A percentile compares a stretch with the other conserved stretches of the same genome.
These are phyloP conservation scores for Prinsepia uniflora DNA, from an alignment of 306 rosid species.

Conservation along the genomic window DNA sequence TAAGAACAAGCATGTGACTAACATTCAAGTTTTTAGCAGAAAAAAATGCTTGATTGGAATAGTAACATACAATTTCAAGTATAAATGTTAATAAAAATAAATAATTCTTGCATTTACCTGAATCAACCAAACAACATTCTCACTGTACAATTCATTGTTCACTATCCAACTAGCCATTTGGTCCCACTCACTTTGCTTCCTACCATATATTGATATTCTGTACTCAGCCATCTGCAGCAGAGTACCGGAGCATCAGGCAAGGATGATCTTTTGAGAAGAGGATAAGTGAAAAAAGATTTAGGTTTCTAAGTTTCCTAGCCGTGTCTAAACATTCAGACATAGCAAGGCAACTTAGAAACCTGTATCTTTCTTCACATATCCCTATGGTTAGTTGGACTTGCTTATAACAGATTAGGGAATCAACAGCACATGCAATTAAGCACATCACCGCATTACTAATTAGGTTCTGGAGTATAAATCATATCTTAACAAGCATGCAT, in stretches of 20 bases:
- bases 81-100: background rate
- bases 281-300: no score
- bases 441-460: no score
- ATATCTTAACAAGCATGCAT: background rate
- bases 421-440: background rate
- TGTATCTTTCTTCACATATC: background rate
- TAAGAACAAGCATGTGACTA: slow-evolving; percentile 16
- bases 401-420: background rate
- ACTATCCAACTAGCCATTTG: slow-evolving; percentile 99
- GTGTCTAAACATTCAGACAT: background rate
- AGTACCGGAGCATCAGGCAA: slow-evolving; percentile 17
- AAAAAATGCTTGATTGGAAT: slow-evolving; percentile 12
- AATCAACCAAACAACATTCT: slow-evolving; percentile 95
- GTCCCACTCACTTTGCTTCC: slow-evolving; percentile 99
- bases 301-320: no score
- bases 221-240: slow-evolving; percentile 97
- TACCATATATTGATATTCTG: slow-evolving; percentile 89
- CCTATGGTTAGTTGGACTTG: background rate
- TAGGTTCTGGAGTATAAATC: background rate
- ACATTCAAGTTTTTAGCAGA: slow-evolving; percentile 1
- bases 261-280: slow-evolving; percentile 5
- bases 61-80: background rate
- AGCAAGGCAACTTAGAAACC: background rate
- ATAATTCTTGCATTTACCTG: slow-evolving; percentile 52
- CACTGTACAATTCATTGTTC: slow-evolving; percentile 87